Base-by-base conservation (phyloP, 805 yeast genomes). In the Starmera amethionina region DNA sequence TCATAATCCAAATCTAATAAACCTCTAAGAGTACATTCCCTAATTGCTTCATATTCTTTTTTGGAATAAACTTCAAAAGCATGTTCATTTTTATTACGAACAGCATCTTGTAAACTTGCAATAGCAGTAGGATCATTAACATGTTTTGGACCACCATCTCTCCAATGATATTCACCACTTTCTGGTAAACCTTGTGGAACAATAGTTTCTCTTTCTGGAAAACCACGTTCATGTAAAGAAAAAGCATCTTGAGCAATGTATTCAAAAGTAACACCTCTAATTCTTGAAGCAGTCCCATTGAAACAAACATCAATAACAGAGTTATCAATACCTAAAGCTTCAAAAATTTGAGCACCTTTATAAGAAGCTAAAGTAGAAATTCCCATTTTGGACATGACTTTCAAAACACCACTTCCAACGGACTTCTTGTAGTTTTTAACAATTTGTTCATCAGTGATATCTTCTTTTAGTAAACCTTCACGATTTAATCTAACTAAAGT, bases 381-480 rank as follows among this genome's bases (percentile, higher is more conserved):
- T 72, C 98, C 98, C 97, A 90, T 93, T 72, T 93, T 90, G 31
- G 97, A 87, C 98, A 90, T 90, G 44, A 93, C 97, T 70, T 93
- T 90, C 54, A 87, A 69, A 52, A 90, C 82, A 64, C 97, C 97
- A 41, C 87, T 82, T 58, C 90, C 95, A 44, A 85, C 72, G 11
- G 97, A 82, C 49, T 77, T 72, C 58, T 82, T 84, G 67, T 87
- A 90, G 69, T 90, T 90, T 39, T 70, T 70, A 46, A 89, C 63
- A 44, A 88, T 72, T 49, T 75, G 58, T 29, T 73, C 75, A 46
- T 79, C 78, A 14, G 79, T 56, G 40, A 84, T 59, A 29, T 70
- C 70, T 30, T 67, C 70, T 43, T 77, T 70, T 51, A 84, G 64
- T 51, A 93, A 68, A 11, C 82, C 81, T 64, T 89, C 96, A 36